These are phyloP conservation scores for Saturnispora sekii DNA, from an alignment of 805 yeast species.

Conservation along the genomic window DNA sequence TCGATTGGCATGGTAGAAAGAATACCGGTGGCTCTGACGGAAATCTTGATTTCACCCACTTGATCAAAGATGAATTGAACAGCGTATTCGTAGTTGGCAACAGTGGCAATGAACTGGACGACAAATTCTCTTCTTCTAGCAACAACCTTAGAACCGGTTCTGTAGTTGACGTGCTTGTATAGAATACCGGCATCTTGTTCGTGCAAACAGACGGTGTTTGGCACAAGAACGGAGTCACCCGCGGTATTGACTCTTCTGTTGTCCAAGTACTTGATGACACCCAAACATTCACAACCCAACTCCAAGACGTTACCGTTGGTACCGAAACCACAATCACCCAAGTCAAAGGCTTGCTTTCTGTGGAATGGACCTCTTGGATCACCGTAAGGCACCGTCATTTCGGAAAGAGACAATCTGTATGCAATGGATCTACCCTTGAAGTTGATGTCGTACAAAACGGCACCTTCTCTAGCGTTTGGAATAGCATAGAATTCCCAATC, in stretches of 20 bases:
- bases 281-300: conserved; percentile 77
- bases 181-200: conserved; percentile 70
- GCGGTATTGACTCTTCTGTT: conserved; percentile 43
- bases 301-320: conserved; percentile 55
- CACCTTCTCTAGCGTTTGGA: conserved; percentile 69
- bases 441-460: conserved; percentile 59
- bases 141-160: conserved; percentile 61
- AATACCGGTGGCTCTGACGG: conserved; percentile 81
- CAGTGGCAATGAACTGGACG: conserved; percentile 74
- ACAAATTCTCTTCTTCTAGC: conserved; percentile 73
- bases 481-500: conserved; percentile 74
- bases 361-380: conserved; percentile 78
- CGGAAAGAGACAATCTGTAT: conserved; percentile 65
- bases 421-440: conserved; percentile 71
- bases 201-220: conserved; percentile 71
- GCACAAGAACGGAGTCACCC: conserved; percentile 54
- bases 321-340: conserved; percentile 83
- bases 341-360: conserved; percentile 79
- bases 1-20: conserved; percentile 79
- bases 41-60: conserved; percentile 69
- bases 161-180: conserved; percentile 72
- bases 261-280: conserved; percentile 67
- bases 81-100: conserved; percentile 76
- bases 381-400: conserved; percentile 85
- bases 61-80: conserved; percentile 63